Evolutionary conservation across 352 stramenopile genomes (phyloP), one percentile per base, ranked within the genome.

Genomic region (Phytophthora pistaciae): DNA sequence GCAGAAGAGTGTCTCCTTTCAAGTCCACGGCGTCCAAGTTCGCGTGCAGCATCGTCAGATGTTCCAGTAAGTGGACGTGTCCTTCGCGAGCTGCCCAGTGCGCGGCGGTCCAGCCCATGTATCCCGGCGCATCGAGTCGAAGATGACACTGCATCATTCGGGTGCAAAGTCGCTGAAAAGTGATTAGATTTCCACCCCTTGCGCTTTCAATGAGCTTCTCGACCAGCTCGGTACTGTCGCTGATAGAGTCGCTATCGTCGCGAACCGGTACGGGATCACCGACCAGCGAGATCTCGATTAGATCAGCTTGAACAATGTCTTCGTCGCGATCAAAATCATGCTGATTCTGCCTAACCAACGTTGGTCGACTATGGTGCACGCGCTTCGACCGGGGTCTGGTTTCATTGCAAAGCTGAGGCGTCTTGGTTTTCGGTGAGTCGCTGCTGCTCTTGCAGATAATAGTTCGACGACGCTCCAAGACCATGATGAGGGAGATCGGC

Each of bases 71-170:
- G 36, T 86, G 68, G 4, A 92, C 54, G 55, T 93, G 85, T 5
- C 87, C 87, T 13, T 92, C 75, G 14, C 84, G 81, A 7, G 85
- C 85, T 14, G 87, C 85, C 87, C 87, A 95, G 55, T 95, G 87
- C 4, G 85, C 87, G 2, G 87, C 77, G 16, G 84, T 93, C 85
- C 87, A 95, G 33, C 85, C 85, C 79, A 95, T 86, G 38, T 90
- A 91, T 5, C 87, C 85, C 0, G 79, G 78, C 10, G 72, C 70
- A 64, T 93, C 83, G 0, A 87, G 69, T 5, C 76, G 78, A 42
- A 92, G 61, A 52, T 86, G 78, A 23, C 76, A 78, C 25, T 62
- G 70, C 1, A 68, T 40, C 21, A 90, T 75, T n/a, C 59, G 55
- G 44, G 82, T 74, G 11, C 83, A 89, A 36, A 80, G 60, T 8